phyloP scores from a whole-genome alignment of 2,329 filamentous ascomycete genomes.

The Ilyonectria destructans region DNA sequence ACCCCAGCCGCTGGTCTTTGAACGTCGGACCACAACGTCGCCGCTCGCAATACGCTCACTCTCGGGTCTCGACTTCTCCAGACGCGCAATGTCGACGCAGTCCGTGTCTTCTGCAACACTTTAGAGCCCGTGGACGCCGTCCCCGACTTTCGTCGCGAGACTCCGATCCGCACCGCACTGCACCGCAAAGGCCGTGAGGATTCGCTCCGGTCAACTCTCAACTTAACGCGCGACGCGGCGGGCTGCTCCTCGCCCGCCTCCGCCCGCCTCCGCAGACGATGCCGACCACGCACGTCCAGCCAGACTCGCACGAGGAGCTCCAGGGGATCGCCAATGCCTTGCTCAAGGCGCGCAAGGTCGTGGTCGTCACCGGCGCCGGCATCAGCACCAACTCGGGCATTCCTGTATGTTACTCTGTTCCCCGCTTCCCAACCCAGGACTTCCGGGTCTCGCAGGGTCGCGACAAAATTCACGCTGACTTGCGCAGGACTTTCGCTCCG shows the following conservation, averaged over 20 bases:
- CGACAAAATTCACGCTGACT: constrained; percentile 36
- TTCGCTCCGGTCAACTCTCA: constrained; percentile 32
- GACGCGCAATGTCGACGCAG: constrained; percentile 26
- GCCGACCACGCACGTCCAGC: constrained; percentile 72
- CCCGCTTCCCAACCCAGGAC: constrained; percentile 24
- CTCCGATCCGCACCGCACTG: background rate
- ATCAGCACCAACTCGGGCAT: constrained; percentile 85
- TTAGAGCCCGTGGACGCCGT: constrained; percentile 26
- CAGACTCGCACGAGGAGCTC: constrained; percentile 68
- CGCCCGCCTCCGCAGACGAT: constrained; percentile 57
- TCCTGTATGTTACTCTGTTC: constrained; percentile 65
- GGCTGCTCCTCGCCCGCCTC: constrained; percentile 31
- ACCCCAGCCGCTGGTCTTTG: constrained; percentile 13
- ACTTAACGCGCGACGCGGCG: constrained; percentile 47
- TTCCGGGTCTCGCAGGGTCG: background rate
- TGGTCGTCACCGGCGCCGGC: constrained; percentile 81
- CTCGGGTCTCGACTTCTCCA: constrained; percentile 10
- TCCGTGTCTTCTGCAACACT: constrained; percentile 9
- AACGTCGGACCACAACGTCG: constrained; percentile 27
- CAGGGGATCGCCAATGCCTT: constrained; percentile 77
- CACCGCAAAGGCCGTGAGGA: constrained; percentile 21
- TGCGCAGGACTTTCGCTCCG: constrained; percentile 78
- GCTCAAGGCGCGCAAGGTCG: constrained; percentile 77
- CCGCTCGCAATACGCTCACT: constrained; percentile 11
- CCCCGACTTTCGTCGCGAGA: constrained; percentile 14